Evolutionary conservation across 352 stramenopile genomes (phyloP).

Genomic region (Aphanomyces cochlioides): DNA sequence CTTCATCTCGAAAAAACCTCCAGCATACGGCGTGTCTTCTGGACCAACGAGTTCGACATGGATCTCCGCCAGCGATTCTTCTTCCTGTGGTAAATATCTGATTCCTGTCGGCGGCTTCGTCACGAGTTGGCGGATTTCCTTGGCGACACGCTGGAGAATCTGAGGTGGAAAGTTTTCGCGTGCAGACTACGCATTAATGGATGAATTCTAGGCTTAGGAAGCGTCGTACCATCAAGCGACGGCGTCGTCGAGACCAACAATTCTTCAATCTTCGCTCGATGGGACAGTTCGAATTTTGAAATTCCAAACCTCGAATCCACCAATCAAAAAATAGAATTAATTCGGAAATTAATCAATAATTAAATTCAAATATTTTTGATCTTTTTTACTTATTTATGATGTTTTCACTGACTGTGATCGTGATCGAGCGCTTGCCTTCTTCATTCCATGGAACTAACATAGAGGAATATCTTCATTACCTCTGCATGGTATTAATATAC

Average conservation of each 20-base stretch:
- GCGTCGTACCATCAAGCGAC: not conserved
- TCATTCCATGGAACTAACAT: too few relatives aligned
- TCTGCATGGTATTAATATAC: too few relatives aligned
- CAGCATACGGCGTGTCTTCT: constrained; percentile 96
- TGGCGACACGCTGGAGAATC: constrained; percentile 88
- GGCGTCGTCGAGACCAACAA: not conserved
- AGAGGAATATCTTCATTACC: too few relatives aligned
- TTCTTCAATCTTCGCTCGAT: not conserved
- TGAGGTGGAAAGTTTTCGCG: constrained; percentile 86
- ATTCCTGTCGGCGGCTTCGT: constrained; percentile 90
- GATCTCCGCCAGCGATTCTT: constrained; percentile 89
- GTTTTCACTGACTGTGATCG: too few relatives aligned
- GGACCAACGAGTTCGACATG: constrained; percentile 96
- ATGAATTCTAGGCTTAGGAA: too few relatives aligned
- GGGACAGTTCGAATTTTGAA: constrained; percentile 7
- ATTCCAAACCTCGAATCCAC: constrained; percentile 4
- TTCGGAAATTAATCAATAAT: too few relatives aligned
- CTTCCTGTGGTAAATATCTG: constrained; percentile 86
- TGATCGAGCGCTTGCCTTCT: too few relatives aligned
- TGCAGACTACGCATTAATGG: constrained; percentile 18
- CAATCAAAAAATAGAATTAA: too few relatives aligned
- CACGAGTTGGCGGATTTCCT: constrained; percentile 91
- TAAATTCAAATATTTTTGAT: too few relatives aligned
- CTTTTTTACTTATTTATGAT: too few relatives aligned
- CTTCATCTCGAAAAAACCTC: constrained; percentile 94